A percentile compares a stretch with the other conserved stretches of the same genome.
phyloP scores from a whole-genome alignment of 1,139 yeast species.

The Torulaspora globosa region DNA sequence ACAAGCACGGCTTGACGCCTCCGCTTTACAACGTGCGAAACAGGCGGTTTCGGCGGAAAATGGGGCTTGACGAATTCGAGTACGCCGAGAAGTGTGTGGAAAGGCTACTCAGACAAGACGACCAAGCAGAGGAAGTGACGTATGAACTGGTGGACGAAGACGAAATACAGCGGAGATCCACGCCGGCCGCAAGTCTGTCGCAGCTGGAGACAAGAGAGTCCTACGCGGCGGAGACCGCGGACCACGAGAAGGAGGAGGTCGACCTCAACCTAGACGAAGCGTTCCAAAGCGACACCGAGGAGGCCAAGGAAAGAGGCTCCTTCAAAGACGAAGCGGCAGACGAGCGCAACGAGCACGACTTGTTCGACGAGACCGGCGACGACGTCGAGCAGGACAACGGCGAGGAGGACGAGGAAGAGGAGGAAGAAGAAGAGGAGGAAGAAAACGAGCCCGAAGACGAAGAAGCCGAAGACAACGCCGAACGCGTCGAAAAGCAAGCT shows the following conservation, averaged over 20 bases:
- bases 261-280: conserved; percentile 42
- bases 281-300: conserved; percentile 38
- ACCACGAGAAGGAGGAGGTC: conserved; percentile 39
- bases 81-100: conserved; percentile 77
- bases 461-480: conserved; percentile 27
- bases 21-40: conserved; percentile 60
- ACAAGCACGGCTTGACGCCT: conserved; percentile 76
- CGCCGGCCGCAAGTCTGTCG: conserved; percentile 17
- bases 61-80: conserved; percentile 51
- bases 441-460: conserved; percentile 48
- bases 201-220: conserved; percentile 4
- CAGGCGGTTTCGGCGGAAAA: conserved; percentile 51
- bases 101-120: conserved; percentile 69
- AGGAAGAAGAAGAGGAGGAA: conserved; percentile 53
- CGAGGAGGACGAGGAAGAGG: conserved; percentile 50
- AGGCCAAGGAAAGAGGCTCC: conserved; percentile 27
- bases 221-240: conserved; percentile 18
- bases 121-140: conserved; percentile 75
- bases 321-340: conserved; percentile 28
- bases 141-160: conserved; percentile 67
- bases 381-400: conserved; percentile 41
- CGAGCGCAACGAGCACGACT: conserved; percentile 27
- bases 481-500: conserved; percentile 34
- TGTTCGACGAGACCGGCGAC: conserved; percentile 35
- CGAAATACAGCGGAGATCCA: conserved; percentile 25